A percentile compares a stretch with the other conserved stretches of the same genome.
Conservation (phyloP, 441 rosid species). For the Populus hybrid region DNA sequence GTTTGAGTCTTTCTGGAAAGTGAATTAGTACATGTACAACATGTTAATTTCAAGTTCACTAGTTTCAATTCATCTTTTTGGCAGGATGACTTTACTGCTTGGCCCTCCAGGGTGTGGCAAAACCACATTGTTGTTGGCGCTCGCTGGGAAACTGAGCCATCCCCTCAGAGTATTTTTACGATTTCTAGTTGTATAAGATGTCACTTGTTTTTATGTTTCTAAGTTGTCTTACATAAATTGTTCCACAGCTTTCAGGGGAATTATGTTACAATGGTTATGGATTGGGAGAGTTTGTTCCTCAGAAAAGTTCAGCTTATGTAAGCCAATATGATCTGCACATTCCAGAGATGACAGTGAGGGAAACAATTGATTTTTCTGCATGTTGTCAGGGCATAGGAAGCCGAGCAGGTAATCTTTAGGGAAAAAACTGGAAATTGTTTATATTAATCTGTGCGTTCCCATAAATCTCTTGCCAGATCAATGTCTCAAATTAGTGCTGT, state of each 20-base stretch:
- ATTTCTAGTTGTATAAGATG: background rate
- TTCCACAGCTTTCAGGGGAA: constrained; percentile 39
- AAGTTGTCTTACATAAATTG: background rate
- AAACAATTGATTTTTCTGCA: constrained; percentile 52
- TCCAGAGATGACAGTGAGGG: constrained; percentile 66
- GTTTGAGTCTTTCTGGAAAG: background rate
- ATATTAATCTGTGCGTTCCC: background rate
- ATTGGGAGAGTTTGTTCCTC: constrained; percentile 45
- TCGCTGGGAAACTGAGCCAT: constrained; percentile 45
- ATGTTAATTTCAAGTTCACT: background rate
- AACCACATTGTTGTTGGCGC: constrained; percentile 52
- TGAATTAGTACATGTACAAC: background rate
- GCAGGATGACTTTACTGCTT: constrained; percentile 42
- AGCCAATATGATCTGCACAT: constrained; percentile 52
- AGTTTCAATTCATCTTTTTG: background rate
- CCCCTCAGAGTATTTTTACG: constrained; percentile 46
- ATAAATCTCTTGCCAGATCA: background rate
- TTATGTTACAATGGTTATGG: constrained; percentile 41
- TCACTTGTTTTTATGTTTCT: background rate
- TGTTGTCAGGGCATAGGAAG: constrained; percentile 50
- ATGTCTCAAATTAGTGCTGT: background rate
- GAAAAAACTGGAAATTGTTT: background rate
- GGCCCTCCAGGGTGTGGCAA: constrained; percentile 63
- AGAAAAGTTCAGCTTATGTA: constrained; percentile 50
- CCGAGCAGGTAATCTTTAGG: constrained; percentile 35